Base-by-base conservation (phyloP, 176 grass and related monocot genomes). In the Thalia dealbata region DNA sequence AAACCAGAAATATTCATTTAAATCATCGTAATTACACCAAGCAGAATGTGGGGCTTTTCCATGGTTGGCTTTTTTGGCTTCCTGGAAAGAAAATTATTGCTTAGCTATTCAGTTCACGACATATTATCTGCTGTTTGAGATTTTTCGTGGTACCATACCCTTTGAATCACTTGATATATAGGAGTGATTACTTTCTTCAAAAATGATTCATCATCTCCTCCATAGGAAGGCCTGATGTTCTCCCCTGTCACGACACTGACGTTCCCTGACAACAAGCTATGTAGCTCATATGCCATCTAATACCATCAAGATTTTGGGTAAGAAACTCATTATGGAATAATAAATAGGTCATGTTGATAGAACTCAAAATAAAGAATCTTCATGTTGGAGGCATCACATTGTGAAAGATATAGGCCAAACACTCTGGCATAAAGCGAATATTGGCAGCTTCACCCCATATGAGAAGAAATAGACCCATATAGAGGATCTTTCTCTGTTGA, bases 1-100 rank as follows among this genome's bases (percentile, higher is more conserved):
- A 78, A 43, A 96, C 92, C 92, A 96, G 84, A 96, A 96, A 58
- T 86, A 96, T 64, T 96, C 89, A 65, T 96, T 96, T 61, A 96
- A 78, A 82, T 96, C 92, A 73, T 92, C 92, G 78, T 96, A 96
- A 86, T 96, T 96, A 78, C 87, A 92, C 92, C 92, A 96, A 30
- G 86, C 80, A 74, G 92, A 89, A 75, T 96, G 89, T 75, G 89
- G 84, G 22, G 92, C 86, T 74, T 92, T 87, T 78, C 92, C 92
- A 67, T 96, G 88, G 75, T 92, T 81, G 58, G 84, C 90, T 89
- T 96, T 96, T 65, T 83, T 86, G 63, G 89, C 87, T 83, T 96
- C 92, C 92, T 96, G 78, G 16, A 59, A 81, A 80, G 78, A 62
- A 76, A 71, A 3, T 38, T 26, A 29, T 52, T 6, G 28, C 14